A percentile compares a stretch with the other conserved stretches of the same genome.
Conservation (phyloP, 176 grass and related monocot genomes). For the Bonia amplexicaulis region DNA sequence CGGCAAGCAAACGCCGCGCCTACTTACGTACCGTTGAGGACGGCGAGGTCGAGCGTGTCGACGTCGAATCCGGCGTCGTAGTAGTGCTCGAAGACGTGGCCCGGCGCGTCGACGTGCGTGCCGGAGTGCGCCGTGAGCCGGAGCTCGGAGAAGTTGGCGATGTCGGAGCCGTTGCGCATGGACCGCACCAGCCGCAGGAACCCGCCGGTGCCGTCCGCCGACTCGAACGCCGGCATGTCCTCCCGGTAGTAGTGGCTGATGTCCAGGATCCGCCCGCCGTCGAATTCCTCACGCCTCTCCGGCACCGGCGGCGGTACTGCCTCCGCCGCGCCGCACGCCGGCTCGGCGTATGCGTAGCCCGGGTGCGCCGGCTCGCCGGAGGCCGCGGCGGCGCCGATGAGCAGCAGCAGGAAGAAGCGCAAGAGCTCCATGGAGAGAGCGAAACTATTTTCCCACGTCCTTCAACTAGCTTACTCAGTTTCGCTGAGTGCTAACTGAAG, state of each 20-base stretch:
- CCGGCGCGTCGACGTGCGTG: conserved; percentile 76
- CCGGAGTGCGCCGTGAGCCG: conserved; percentile 59
- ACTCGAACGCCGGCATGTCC: conserved; percentile 67
- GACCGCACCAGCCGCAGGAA: conserved; percentile 59
- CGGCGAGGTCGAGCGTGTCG: conserved; percentile 72
- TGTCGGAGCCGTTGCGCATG: conserved; percentile 66
- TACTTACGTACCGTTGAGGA: conserved; percentile 50
- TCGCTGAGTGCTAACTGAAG: no score
- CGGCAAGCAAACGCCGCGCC: no score
- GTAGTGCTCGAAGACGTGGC: conserved; percentile 68
- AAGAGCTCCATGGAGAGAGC: conserved; percentile 15
- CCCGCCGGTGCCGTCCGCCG: conserved; percentile 44
- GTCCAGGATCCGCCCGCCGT: conserved; percentile 60
- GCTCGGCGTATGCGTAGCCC: background rate
- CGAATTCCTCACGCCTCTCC: conserved; percentile 54
- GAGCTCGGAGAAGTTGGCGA: conserved; percentile 72
- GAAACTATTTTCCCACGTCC: no score
- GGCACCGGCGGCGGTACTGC: background rate
- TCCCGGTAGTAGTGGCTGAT: conserved; percentile 70
- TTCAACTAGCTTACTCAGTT: no score
- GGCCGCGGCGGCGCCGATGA: background rate
- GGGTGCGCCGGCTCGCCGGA: conserved; percentile 10
- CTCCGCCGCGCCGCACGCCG: background rate
- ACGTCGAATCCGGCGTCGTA: conserved; percentile 69
- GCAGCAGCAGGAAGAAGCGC: background rate